A percentile compares a stretch with the other conserved stretches of the same genome.
Evolutionary conservation across 441 rosid species (phyloP).

Genomic region (Gossypium gossypioides): DNA sequence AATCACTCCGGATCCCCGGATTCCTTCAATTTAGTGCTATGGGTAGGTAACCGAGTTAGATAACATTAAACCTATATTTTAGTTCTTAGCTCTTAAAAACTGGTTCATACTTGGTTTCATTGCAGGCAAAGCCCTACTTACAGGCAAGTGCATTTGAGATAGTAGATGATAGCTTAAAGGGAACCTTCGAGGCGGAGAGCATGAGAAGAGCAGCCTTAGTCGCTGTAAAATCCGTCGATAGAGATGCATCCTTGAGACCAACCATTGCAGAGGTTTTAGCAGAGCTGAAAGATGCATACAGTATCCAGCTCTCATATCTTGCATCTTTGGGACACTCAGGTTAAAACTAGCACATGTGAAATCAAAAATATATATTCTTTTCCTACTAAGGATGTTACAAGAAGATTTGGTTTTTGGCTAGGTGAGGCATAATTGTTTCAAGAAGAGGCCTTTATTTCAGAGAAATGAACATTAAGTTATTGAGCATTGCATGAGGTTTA

Average conservation of each 20-base stretch:
- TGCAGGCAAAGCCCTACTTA: slow-evolving; percentile 86
- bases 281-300: slow-evolving; percentile 64
- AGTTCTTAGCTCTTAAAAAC: neutral
- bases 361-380: neutral
- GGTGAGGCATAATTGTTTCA: neutral
- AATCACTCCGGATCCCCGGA: slow-evolving; percentile 74
- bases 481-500: neutral
- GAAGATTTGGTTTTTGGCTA: neutral
- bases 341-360: slow-evolving; percentile 13
- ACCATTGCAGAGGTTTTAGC: slow-evolving; percentile 52
- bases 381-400: neutral
- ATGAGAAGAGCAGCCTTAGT: slow-evolving; percentile 60
- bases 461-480: neutral
- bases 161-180: slow-evolving; percentile 63
- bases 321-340: slow-evolving; percentile 48
- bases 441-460: neutral
- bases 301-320: slow-evolving; percentile 63
- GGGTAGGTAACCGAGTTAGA: slow-evolving; percentile 30
- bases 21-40: slow-evolving; percentile 84
- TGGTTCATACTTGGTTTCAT: neutral
- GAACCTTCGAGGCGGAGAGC: slow-evolving; percentile 56
- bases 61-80: neutral
- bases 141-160: slow-evolving; percentile 85
- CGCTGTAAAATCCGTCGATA: slow-evolving; percentile 62
- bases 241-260: slow-evolving; percentile 74